A percentile compares a stretch with the other conserved stretches of the same genome.
Evolutionary conservation across 257 asterid species (phyloP).

Genomic region (Apocynum venetum): DNA sequence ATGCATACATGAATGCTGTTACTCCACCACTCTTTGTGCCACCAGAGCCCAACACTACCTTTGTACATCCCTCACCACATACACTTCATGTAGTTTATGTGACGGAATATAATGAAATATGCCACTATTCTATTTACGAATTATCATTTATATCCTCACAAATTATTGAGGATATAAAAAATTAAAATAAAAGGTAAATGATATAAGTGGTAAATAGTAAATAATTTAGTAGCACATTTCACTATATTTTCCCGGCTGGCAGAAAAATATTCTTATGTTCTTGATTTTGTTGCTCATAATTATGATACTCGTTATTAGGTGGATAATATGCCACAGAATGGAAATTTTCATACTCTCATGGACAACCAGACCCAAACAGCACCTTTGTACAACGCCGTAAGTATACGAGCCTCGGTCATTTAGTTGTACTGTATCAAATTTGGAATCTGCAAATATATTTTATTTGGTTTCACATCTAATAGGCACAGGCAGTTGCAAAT

Average conservation of each 20-base stretch:
- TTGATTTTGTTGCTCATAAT: background rate
- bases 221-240: too few relatives aligned
- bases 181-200: too few relatives aligned
- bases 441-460: background rate
- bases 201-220: too few relatives aligned
- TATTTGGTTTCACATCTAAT: background rate
- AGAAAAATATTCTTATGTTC: too few relatives aligned
- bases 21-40: background rate
- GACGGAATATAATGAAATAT: too few relatives aligned
- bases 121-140: too few relatives aligned
- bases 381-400: background rate
- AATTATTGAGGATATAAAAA: too few relatives aligned
- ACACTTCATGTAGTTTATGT: background rate
- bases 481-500: background rate
- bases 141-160: too few relatives aligned
- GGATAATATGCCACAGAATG: background rate
- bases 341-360: background rate
- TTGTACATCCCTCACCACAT: background rate
- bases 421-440: background rate
- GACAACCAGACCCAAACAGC: constrained; percentile 1
- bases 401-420: background rate
- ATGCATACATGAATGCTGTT: background rate
- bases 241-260: too few relatives aligned
- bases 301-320: background rate
- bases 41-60: background rate